These are phyloP conservation scores for Boeremia exigua DNA, from an alignment of 2,329 filamentous ascomycete species.

Conservation along the genomic window DNA sequence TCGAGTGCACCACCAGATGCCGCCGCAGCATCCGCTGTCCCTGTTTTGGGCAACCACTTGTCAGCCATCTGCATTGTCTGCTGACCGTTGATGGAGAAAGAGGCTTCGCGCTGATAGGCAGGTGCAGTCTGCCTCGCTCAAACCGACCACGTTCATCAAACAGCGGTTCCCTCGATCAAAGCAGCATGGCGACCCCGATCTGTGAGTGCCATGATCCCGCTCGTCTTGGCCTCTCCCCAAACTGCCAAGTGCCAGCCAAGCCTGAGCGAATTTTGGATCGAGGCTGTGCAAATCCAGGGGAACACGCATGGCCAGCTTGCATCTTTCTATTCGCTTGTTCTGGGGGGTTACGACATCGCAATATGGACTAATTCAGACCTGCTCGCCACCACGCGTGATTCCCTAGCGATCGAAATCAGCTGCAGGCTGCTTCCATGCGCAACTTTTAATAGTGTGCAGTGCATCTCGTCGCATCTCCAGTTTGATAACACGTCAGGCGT, in stretches of 20 bases:
- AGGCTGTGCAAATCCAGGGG: slow-evolving; percentile 19
- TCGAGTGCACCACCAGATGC: background rate
- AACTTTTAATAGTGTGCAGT: background rate
- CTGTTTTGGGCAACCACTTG: background rate
- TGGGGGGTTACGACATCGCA: background rate
- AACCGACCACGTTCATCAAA: background rate
- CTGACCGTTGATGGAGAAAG: background rate
- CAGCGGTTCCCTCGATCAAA: background rate
- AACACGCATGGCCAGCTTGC: slow-evolving; percentile 2
- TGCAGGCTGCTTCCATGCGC: background rate
- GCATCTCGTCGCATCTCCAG: background rate
- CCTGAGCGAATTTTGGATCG: slow-evolving; percentile 15
- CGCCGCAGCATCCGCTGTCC: slow-evolving; percentile 1
- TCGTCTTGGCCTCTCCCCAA: slow-evolving; percentile 14
- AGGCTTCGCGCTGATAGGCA: background rate
- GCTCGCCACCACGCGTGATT: background rate
- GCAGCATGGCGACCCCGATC: slow-evolving; percentile 7
- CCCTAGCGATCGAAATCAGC: background rate
- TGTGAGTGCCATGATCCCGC: slow-evolving; percentile 19
- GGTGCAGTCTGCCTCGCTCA: background rate
- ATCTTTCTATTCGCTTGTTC: background rate
- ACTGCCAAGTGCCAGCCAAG: slow-evolving; percentile 19
- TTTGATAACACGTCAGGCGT: slow-evolving; percentile 1
- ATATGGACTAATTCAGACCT: background rate
- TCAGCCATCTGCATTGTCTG: background rate